These are phyloP conservation scores for Diplodia mutila DNA, from an alignment of 2,329 filamentous ascomycete species.

Conservation along the genomic window DNA sequence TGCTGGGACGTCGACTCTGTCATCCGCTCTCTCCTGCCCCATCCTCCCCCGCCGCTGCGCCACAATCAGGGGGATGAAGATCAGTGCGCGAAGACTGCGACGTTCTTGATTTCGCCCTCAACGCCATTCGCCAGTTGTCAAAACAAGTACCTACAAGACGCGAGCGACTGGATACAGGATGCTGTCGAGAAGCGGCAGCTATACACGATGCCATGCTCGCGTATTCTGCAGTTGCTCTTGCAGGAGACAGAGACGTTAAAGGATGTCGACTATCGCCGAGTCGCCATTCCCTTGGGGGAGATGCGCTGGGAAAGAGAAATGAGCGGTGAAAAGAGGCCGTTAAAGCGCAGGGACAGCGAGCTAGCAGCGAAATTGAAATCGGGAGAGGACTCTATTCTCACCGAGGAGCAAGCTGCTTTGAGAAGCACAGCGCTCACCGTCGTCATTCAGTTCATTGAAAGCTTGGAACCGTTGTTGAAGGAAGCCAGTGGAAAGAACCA, in stretches of 20 bases:
- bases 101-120: slow-evolving; percentile 80
- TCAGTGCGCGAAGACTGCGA: slow-evolving; percentile 70
- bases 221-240: slow-evolving; percentile 75
- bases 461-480: slow-evolving; percentile 78
- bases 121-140: slow-evolving; percentile 80
- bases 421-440: slow-evolving; percentile 79
- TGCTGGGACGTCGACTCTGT: slow-evolving; percentile 89
- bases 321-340: slow-evolving; percentile 29
- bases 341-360: slow-evolving; percentile 62
- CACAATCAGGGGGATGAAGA: slow-evolving; percentile 65
- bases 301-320: slow-evolving; percentile 85
- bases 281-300: slow-evolving; percentile 86
- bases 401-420: slow-evolving; percentile 71
- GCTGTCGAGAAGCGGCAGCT: slow-evolving; percentile 74
- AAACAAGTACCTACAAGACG: slow-evolving; percentile 81
- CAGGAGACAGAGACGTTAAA: slow-evolving; percentile 75
- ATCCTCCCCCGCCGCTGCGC: slow-evolving; percentile 65
- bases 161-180: slow-evolving; percentile 79
- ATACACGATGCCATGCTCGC: slow-evolving; percentile 75
- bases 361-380: slow-evolving; percentile 32
- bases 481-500: slow-evolving; percentile 84
- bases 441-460: slow-evolving; percentile 81
- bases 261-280: slow-evolving; percentile 71
- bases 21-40: slow-evolving; percentile 80
- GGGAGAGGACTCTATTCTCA: slow-evolving; percentile 56